These are phyloP conservation scores for Debaryomyces udenii DNA, from an alignment of 1,139 yeast species.

Conservation along the genomic window DNA sequence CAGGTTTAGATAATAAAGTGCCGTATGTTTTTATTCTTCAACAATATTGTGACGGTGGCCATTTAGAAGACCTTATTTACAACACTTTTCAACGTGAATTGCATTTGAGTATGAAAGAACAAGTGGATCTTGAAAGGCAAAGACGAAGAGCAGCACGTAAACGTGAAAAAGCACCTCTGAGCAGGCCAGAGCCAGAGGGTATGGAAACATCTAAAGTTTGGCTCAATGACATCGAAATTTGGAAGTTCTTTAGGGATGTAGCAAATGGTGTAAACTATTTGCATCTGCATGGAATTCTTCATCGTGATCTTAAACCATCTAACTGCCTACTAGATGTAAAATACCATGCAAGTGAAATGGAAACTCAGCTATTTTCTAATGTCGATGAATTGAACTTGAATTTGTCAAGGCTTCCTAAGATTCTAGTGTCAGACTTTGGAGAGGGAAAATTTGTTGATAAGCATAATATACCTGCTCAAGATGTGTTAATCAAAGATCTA, in stretches of 20 bases:
- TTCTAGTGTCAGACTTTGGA: constrained; percentile 86
- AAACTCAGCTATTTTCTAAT: not conserved
- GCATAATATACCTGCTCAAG: constrained; percentile 18
- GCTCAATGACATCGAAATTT: constrained; percentile 46
- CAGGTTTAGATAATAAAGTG: constrained; percentile 29
- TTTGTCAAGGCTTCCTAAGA: constrained; percentile 53
- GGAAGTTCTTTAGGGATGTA: constrained; percentile 67
- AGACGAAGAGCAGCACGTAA: constrained; percentile 22
- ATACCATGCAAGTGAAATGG: constrained; percentile 23
- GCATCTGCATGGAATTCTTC: constrained; percentile 75
- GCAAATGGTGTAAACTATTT: constrained; percentile 70
- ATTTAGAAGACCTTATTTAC: constrained; percentile 67
- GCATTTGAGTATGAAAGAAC: constrained; percentile 29
- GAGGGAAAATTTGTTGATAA: constrained; percentile 76
- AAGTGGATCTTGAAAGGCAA: constrained; percentile 28
- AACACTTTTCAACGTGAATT: constrained; percentile 30
- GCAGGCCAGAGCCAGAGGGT: constrained; percentile 14
- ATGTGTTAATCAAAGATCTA: constrained; percentile 12
- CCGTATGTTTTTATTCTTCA: constrained; percentile 86
- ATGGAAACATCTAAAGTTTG: constrained; percentile 24
- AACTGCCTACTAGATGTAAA: constrained; percentile 66
- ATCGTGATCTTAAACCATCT: constrained; percentile 86
- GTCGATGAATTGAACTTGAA: constrained; percentile 26
- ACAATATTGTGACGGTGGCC: constrained; percentile 89
- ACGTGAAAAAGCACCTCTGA: not conserved